Evolutionary conservation across 345 rosid genomes (phyloP).

Genomic region (Erucastrum elatum): DNA sequence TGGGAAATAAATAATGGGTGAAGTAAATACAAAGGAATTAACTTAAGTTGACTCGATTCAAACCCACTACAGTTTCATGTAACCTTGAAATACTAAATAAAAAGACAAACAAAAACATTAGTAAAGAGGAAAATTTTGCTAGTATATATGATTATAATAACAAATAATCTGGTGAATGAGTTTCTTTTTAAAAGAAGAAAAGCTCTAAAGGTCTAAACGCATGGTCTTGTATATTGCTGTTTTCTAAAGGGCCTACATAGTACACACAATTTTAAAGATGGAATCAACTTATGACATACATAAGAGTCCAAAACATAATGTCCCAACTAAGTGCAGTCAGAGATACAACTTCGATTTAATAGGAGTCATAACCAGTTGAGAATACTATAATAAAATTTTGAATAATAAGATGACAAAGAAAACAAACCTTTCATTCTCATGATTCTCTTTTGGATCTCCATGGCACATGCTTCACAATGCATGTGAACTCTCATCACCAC

Average conservation of each 20-base stretch:
- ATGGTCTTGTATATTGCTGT: slow-evolving; percentile 15
- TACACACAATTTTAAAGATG: slow-evolving; percentile 12
- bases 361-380: slow-evolving; percentile 28
- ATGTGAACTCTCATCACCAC: slow-evolving; percentile 78
- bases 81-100: slow-evolving; percentile 23
- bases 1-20: slow-evolving; percentile 25
- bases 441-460: slow-evolving; percentile 84
- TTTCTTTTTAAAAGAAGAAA: neutral
- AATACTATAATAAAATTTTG: slow-evolving; percentile 5
- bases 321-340: slow-evolving; percentile 28
- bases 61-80: slow-evolving; percentile 2
- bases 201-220: slow-evolving; percentile 18
- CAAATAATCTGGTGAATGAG: neutral
- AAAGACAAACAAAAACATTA: neutral
- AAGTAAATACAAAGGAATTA: slow-evolving; percentile 21
- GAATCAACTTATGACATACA: slow-evolving; percentile 29
- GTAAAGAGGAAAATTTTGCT: neutral
- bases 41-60: slow-evolving; percentile 30
- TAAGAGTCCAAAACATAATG: slow-evolving; percentile 33
- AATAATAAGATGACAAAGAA: neutral
- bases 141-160: slow-evolving; percentile 6
- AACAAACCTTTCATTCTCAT: slow-evolving; percentile 74
- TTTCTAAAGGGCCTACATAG: slow-evolving; percentile 25
- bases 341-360: slow-evolving; percentile 26
- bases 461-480: slow-evolving; percentile 97